Evolutionary conservation across 2,329 filamentous ascomycete species (phyloP).

Genomic region (Pyricularia sp.): DNA sequence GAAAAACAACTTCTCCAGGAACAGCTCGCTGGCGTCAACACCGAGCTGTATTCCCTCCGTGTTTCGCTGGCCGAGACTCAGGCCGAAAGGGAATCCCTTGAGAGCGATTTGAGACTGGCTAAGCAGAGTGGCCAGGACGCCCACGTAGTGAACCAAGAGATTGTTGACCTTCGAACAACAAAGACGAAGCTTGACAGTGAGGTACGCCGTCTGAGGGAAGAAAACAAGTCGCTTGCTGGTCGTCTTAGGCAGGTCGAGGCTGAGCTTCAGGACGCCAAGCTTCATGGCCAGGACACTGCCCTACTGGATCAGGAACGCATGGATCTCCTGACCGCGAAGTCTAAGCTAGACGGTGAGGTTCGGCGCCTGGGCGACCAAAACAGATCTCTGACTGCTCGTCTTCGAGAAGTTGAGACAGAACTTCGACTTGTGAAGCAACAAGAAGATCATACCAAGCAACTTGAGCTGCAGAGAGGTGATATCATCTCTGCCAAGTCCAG

Average conservation of each 20-base stretch:
- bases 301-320: conserved; percentile 55
- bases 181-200: conserved; percentile 3
- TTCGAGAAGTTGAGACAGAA: conserved; percentile 43
- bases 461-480: conserved; percentile 58
- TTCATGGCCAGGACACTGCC: conserved; percentile 44
- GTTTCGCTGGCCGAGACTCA: conserved; percentile 43
- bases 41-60: conserved; percentile 47
- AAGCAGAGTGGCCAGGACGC: conserved; percentile 44
- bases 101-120: conserved; percentile 43
- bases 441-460: conserved; percentile 43
- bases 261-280: conserved; percentile 40
- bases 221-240: conserved; percentile 2
- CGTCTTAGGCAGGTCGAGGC: conserved; percentile 41
- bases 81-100: conserved; percentile 54
- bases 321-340: conserved; percentile 54
- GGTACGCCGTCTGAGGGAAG: conserved; percentile 3
- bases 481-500: conserved; percentile 54
- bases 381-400: conserved; percentile 28
- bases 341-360: conserved; percentile 54
- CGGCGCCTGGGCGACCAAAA: conserved; percentile 55
- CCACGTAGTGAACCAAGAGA: conserved; percentile 53
- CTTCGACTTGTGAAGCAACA: conserved; percentile 41
- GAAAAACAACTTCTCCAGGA: conserved; percentile 54
- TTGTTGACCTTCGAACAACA: conserved; percentile 50
- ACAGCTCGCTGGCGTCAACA: conserved; percentile 43